Percentiles rank a stretch among this genome's conserved stretches.
Conservation (phyloP, 208 protist genomes). For the Acanthamoeba royreba region DNA sequence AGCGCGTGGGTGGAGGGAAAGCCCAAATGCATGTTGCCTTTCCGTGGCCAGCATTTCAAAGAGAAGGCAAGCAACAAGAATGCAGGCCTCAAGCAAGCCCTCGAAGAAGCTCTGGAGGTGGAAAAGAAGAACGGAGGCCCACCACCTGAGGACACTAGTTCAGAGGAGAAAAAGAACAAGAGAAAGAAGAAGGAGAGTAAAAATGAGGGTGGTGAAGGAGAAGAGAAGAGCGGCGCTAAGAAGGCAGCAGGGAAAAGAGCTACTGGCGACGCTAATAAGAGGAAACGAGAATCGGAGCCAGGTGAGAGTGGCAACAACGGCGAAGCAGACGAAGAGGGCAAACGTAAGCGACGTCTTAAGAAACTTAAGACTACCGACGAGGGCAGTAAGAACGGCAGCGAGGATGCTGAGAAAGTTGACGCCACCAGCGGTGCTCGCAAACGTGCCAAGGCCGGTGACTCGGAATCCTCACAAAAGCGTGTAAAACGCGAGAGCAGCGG, state of each 20-base stretch:
- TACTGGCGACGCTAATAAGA: background rate
- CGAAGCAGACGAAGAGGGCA: background rate
- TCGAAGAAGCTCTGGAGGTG: constrained; percentile 30
- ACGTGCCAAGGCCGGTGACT: background rate
- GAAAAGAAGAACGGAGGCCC: background rate
- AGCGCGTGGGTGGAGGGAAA: constrained; percentile 29
- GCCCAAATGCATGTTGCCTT: constrained; percentile 19
- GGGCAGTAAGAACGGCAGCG: background rate
- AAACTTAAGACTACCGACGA: background rate
- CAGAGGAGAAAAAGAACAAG: too few relatives aligned
- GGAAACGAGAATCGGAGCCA: too few relatives aligned
- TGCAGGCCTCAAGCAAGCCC: background rate
- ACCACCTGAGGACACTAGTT: too few relatives aligned
- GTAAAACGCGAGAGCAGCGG: background rate
- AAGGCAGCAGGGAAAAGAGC: background rate
- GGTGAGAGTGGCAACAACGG: background rate
- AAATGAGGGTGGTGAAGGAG: background rate
- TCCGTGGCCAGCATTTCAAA: constrained; percentile 16
- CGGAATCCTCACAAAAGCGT: background rate
- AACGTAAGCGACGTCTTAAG: background rate
- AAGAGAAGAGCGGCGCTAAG: background rate
- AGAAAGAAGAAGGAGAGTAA: background rate
- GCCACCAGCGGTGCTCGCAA: background rate
- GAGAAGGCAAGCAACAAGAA: background rate
- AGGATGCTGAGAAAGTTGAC: background rate